Conservation (phyloP, 2,329 filamentous ascomycete species). For the Penicillium sp. region DNA sequence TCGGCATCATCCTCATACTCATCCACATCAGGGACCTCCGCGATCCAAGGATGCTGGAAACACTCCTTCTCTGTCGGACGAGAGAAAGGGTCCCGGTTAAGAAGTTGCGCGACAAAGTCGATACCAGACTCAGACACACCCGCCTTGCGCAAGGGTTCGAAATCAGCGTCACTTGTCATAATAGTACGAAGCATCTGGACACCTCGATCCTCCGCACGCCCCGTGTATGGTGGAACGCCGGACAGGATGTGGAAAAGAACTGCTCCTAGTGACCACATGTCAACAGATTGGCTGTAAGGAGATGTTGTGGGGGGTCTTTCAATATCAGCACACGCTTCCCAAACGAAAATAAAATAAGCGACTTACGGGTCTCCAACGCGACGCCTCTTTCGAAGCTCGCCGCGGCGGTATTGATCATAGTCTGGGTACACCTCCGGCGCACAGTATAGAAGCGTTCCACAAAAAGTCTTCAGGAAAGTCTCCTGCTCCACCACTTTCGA, state of each 20-base stretch:
- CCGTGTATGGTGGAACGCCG: slow-evolving; percentile 74
- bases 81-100: slow-evolving; percentile 73
- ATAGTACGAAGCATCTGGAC: slow-evolving; percentile 75
- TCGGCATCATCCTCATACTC: slow-evolving; percentile 62
- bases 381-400: slow-evolving; percentile 61
- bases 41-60: slow-evolving; percentile 72
- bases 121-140: slow-evolving; percentile 66
- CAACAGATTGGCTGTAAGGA: slow-evolving; percentile 86
- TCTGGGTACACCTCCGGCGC: slow-evolving; percentile 95
- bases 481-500: slow-evolving; percentile 92
- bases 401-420: slow-evolving; percentile 62
- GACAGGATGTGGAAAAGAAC: slow-evolving; percentile 88
- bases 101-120: slow-evolving; percentile 73
- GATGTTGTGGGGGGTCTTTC: slow-evolving; percentile 47
- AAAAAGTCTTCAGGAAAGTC: slow-evolving; percentile 94
- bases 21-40: slow-evolving; percentile 50
- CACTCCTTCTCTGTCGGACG: slow-evolving; percentile 72
- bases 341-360: background rate
- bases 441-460: slow-evolving; percentile 91
- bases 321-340: slow-evolving; percentile 17
- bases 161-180: slow-evolving; percentile 73
- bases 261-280: slow-evolving; percentile 94
- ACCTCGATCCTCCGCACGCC: slow-evolving; percentile 70
- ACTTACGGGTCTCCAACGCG: slow-evolving; percentile 51
- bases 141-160: slow-evolving; percentile 57